These are phyloP conservation scores for Lipomyces yamadae DNA, from an alignment of 805 yeast genomes.

Conservation along the genomic window DNA sequence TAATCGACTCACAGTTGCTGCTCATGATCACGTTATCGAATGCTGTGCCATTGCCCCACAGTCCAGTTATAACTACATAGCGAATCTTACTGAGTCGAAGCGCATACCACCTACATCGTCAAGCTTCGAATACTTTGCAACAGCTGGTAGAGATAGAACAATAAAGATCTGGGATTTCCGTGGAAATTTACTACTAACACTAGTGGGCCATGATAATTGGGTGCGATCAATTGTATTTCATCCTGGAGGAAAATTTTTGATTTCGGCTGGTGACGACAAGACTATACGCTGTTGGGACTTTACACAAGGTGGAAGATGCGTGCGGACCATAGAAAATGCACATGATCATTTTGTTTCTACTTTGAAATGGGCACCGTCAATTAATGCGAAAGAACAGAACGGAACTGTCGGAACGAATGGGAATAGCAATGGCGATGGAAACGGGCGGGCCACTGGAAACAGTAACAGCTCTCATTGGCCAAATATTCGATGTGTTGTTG, in stretches of 20 bases:
- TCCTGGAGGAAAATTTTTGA: constrained; percentile 72
- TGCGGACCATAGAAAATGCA: constrained; percentile 56
- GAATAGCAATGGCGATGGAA: constrained; percentile 13
- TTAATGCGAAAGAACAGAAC: constrained; percentile 36
- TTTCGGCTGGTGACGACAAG: constrained; percentile 81
- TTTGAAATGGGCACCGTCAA: constrained; percentile 48
- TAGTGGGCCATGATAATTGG: constrained; percentile 87
- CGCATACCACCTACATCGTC: constrained; percentile 5
- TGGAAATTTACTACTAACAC: constrained; percentile 61
- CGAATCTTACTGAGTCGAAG: constrained; percentile 14
- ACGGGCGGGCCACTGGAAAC: constrained; percentile 18
- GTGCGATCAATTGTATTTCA: constrained; percentile 70
- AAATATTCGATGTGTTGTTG: constrained; percentile 64
- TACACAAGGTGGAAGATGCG: constrained; percentile 50
- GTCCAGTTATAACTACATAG: constrained; percentile 26
- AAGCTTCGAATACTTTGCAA: constrained; percentile 63
- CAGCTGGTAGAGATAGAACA: constrained; percentile 79
- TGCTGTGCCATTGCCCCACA: constrained; percentile 68
- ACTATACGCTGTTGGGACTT: constrained; percentile 80
- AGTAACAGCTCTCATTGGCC: constrained; percentile 44
- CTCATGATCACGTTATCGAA: constrained; percentile 82
- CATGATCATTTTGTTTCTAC: constrained; percentile 81
- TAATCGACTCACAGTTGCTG: constrained; percentile 63
- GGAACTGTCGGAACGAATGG: constrained; percentile 37
- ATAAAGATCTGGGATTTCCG: constrained; percentile 76